Base-by-base conservation (phyloP, 2,329 filamentous ascomycete genomes). In the Colletotrichum destructivum region DNA sequence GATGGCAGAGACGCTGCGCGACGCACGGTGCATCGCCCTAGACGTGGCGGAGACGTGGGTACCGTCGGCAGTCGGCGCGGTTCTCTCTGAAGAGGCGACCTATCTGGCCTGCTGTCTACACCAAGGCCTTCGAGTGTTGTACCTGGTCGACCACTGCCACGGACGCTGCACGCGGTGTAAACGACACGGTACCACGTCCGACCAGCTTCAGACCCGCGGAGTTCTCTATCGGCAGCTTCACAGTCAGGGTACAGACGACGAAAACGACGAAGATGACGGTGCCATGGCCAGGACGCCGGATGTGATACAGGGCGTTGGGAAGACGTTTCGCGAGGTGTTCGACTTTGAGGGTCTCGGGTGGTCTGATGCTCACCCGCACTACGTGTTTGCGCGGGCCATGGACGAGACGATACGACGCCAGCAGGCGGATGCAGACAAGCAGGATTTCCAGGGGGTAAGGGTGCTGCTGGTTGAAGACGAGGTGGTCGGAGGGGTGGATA, bases 301-400 rank as follows among this genome's bases (percentile, higher is more conserved):
- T 62, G 75, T 81, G 12, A 74, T 82, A 7, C 73, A 74, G 7
- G 80, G 78, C 2, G 75, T 79, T 0, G 77, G 76, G 15, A 79
- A 73, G 66, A 73, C 73, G 7, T 82, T 81, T 63, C 75, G 77
- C 12, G 79, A 82, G 65, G 78, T 81, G 1, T 76, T 78, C 57
- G 78, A 81, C 21, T 64, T 82, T 6, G 77, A 80, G 60, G 60
- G 64, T 3, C 42, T 82, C 12, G 79, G 79, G 4, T 82, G 81
- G 81, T 60, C 75, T 1, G 73, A 75, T 16, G 62, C 74, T 13
- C 79, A 82, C 40, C 76, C 79, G 0, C 75, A 75, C 1, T 81
- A 77, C 18, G 62, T 77, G 3, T 82, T 82, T 65, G 79, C 76
- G 2, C 74, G 75, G 55, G 69, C 77, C 40, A 76, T 82, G 5